Base-by-base conservation (phyloP, 2,329 filamentous ascomycete genomes). In the Epichloe sylvatica region DNA sequence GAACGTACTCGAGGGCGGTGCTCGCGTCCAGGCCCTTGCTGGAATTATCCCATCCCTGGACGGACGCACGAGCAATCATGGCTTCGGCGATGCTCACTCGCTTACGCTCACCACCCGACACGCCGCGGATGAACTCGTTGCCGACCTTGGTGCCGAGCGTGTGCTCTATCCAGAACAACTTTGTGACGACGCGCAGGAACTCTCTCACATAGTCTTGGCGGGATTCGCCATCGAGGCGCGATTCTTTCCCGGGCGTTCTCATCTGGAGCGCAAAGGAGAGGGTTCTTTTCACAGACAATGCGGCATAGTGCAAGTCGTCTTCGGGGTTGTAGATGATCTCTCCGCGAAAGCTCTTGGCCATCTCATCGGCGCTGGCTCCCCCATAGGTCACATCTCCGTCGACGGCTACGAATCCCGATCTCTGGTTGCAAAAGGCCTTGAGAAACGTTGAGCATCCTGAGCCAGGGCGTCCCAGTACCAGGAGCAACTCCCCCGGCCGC, bases 31-130 rank as follows among this genome's bases (percentile, higher is more conserved):
- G 69, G 13, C 84, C 84, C 48, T 82, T 72, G 3, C 83, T 87
- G 0, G 78, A 81, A 59, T 88, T 87, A 58, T 88, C 84, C 81
- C 82, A 87, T 54, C 79, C 82, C 13, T 84, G 77, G 0, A 87
- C 77, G 0, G 74, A 80, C 2, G 78, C 76, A n/a, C 71, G 65
- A 1, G 70, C 71, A 9, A 76, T 73, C 51, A 84, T 77, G 5
- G 33, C 83, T 61, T 89, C 84, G 1, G 82, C 84, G 53, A 89
- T 85, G 38, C 78, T 83, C 2, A 90, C 84, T 61, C 86, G 80
- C 67, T 90, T 87, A 49, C 79, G 71, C 60, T 84, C 80, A 39
- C 80, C 80, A 23, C 80, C 80, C 4, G 74, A 79, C 0, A 84
- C 73, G 25, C 68, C 68, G 5, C 81, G 75, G n/a, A 84, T 73